Evolutionary conservation across 1,284 basidiomycete species (phyloP), one percentile per base, ranked within the genome.

Genomic region (Austropuccinia psidii): DNA sequence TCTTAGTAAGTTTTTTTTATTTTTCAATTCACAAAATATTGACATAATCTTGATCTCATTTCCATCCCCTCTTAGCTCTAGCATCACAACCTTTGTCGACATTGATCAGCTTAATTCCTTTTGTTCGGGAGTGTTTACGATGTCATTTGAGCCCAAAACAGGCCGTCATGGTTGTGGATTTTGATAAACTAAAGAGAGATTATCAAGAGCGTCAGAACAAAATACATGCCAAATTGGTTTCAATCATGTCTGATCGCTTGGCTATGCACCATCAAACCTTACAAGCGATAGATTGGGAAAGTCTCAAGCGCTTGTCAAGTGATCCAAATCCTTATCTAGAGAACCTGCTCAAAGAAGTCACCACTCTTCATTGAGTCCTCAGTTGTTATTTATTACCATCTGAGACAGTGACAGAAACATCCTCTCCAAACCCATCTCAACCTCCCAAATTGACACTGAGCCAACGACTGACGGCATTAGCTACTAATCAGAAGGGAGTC

Each of bases 181-280:
- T 98, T 80, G 96, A 98, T 83, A 97, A 96, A 83, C 86, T 98
- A 74, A 97, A 94, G 83, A 85, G 95, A 82, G 96, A 98, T 81
- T 98, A 91, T 80, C 93, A 97, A 85, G 95, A 98, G 81, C 95
- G 98, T 82, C 96, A 98, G 82, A 92, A 94, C 80, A 96, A 98
- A 83, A 97, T 99, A 68, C 94, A 98, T 81, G 86, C 91, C 70
- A 99, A 99, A 83, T 85, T 99, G 67, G 90, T 98, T 64, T 90
- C 93, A 43, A 99, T 98, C 82, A 98, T 99, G 96, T 89, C 93
- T 66, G 95, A 98, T 82, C 87, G 95, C 64, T 84, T 98, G 58
- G 87, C 85, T 75, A 88, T 90, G 0, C 95, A 98, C 81, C n/a
- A 6, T 21, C 41, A 33, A n/a, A 11, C 47, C 41, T 73, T 65